Evolutionary conservation across 352 stramenopile genomes (phyloP).

Genomic region (Phytopythium cucurbitacearum): DNA sequence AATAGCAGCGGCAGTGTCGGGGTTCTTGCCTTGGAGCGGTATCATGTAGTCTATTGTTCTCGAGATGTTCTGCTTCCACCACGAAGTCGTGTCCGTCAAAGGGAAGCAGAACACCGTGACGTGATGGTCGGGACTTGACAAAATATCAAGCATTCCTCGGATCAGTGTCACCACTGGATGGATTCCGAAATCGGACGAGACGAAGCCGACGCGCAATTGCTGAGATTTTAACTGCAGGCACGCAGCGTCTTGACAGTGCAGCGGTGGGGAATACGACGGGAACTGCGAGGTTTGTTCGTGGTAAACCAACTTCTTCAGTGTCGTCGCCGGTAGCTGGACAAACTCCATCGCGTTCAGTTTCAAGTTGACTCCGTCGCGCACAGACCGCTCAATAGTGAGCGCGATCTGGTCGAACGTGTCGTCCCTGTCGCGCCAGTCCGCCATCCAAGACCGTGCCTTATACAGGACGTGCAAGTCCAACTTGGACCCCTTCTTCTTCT

Average conservation of each 20-base stretch:
- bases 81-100: constrained; percentile 47
- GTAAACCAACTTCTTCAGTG: constrained; percentile 19
- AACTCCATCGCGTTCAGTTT: constrained; percentile 43
- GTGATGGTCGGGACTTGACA: constrained; percentile 24
- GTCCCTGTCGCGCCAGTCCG: constrained; percentile 58
- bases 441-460: constrained; percentile 69
- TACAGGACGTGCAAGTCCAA: constrained; percentile 39
- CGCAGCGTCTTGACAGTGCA: constrained; percentile 13
- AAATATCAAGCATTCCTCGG: constrained; percentile 50
- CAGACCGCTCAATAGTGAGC: constrained; percentile 12
- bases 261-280: constrained; percentile 2
- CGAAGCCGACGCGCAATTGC: constrained; percentile 54
- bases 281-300: constrained; percentile 9
- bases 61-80: constrained; percentile 83
- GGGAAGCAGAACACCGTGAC: constrained; percentile 73
- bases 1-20: constrained; percentile 34
- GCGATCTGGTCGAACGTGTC: constrained; percentile 33
- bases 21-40: constrained; percentile 55
- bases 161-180: constrained; percentile 74
- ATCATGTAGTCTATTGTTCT: constrained; percentile 59
- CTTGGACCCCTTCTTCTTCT: constrained; percentile 24
- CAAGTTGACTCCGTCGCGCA: constrained; percentile 7
- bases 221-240: constrained; percentile 20
- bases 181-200: constrained; percentile 81
- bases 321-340: constrained; percentile 24